phyloP scores from a whole-genome alignment of 495 filamentous ascomycete genomes.

The Penicillium soppii region DNA sequence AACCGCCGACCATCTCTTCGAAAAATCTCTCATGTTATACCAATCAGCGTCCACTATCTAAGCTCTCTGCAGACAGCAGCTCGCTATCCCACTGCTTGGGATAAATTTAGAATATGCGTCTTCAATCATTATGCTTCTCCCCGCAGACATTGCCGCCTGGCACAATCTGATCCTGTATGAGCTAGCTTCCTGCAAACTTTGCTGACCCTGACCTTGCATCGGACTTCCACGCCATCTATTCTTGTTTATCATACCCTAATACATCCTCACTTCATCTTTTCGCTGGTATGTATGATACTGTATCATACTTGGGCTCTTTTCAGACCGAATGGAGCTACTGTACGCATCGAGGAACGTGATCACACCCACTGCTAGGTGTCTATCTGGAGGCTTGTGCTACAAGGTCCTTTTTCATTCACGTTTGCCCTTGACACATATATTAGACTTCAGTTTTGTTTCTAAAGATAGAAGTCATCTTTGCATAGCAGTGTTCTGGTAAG shows the following conservation, averaged over 20 bases:
- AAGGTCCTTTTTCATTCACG: too few species aligned
- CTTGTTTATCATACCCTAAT: not conserved
- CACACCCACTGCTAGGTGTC: too few species aligned
- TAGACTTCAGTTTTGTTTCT: too few species aligned
- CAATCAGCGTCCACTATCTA: not conserved
- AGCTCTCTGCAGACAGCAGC: not conserved
- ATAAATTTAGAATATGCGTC: not conserved
- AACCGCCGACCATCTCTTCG: not conserved
- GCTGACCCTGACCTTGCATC: not conserved
- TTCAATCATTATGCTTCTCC: not conserved
- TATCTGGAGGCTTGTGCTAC: not conserved
- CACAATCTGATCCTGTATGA: not conserved
- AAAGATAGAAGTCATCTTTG: too few species aligned
- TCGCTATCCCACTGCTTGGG: not conserved
- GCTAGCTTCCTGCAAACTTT: not conserved
- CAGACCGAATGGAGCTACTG: not conserved
- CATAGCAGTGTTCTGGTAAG: too few species aligned
- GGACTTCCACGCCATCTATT: not conserved
- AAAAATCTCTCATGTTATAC: not conserved
- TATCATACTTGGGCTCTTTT: not conserved
- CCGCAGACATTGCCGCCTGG: not conserved
- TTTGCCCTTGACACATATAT: too few species aligned
- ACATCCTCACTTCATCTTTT: not conserved
- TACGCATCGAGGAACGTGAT: too few species aligned
- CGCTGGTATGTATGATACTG: conserved; percentile 2